Percentiles rank a stretch among this genome's conserved stretches.
phyloP scores from a whole-genome alignment of 208 protist genomes.

The Crithidia fasciculata region DNA sequence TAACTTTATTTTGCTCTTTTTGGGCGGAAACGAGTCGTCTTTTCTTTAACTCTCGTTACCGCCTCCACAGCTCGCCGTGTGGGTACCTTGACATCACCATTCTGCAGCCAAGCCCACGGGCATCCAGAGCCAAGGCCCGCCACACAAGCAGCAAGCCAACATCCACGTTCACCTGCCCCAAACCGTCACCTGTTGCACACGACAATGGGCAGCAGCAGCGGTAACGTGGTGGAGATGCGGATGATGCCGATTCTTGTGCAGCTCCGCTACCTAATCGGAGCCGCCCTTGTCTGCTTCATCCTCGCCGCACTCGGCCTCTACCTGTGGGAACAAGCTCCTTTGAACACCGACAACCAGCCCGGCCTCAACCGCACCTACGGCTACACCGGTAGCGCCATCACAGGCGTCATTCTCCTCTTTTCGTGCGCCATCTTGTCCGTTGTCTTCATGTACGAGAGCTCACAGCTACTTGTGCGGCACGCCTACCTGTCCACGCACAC shows the following conservation, averaged over 20 bases:
- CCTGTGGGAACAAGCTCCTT: slow-evolving; percentile 10
- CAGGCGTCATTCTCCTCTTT: slow-evolving; percentile 12
- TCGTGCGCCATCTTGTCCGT: slow-evolving; percentile 2
- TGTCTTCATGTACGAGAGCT: slow-evolving; percentile 12
- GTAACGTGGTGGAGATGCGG: not conserved
- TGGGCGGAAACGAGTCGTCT: too few species aligned
- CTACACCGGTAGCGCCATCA: slow-evolving; percentile 13
- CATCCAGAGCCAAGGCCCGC: too few species aligned
- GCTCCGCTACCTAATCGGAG: slow-evolving; percentile 16
- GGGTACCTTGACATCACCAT: too few species aligned
- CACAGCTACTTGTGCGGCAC: slow-evolving; percentile 23
- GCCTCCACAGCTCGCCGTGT: too few species aligned
- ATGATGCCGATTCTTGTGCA: slow-evolving; percentile 16
- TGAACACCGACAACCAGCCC: slow-evolving; percentile 3
- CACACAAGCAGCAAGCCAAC: too few species aligned
- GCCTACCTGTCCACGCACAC: not conserved
- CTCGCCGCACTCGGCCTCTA: slow-evolving; percentile 8
- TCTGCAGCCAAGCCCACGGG: too few species aligned
- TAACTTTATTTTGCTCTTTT: too few species aligned
- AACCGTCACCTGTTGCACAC: not conserved
- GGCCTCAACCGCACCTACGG: slow-evolving; percentile 15
- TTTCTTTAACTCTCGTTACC: too few species aligned
- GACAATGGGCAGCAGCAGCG: not conserved
- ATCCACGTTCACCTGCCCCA: too few species aligned
- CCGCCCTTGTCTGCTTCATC: slow-evolving; percentile 15